Conservation (phyloP, 2,329 filamentous ascomycete genomes). For the Colletotrichum kahawae region DNA sequence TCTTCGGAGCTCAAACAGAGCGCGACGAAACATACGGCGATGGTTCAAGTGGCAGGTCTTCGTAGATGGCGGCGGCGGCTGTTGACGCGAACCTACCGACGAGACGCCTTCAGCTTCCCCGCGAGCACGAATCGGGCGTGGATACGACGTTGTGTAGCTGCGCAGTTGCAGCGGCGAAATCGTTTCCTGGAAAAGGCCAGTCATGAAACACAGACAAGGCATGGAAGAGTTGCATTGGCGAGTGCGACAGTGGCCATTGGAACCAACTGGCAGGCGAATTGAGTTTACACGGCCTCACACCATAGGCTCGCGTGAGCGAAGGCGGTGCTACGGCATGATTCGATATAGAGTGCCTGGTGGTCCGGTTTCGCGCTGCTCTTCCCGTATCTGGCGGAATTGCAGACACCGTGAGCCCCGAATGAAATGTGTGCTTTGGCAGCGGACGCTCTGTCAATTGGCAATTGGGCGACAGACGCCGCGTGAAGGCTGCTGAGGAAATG, state of each 20-base stretch:
- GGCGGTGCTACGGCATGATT: background rate
- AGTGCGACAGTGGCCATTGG: background rate
- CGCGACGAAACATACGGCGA: background rate
- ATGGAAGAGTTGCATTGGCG: background rate
- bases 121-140: background rate
- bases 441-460: background rate
- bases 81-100: background rate
- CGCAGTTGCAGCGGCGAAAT: background rate
- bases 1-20: background rate
- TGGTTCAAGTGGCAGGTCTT: background rate
- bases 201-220: slow-evolving; percentile 6
- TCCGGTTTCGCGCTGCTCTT: background rate
- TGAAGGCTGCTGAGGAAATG: background rate
- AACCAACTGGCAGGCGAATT: background rate
- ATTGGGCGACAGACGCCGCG: background rate
- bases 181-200: background rate
- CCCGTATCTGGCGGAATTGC: background rate
- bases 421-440: background rate
- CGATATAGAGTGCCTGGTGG: background rate
- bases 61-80: background rate
- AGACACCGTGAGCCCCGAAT: background rate
- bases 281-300: background rate
- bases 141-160: background rate
- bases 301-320: background rate
- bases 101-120: background rate